Conservation (phyloP, 352 stramenopile genomes). For the Pythium guiyangense region DNA sequence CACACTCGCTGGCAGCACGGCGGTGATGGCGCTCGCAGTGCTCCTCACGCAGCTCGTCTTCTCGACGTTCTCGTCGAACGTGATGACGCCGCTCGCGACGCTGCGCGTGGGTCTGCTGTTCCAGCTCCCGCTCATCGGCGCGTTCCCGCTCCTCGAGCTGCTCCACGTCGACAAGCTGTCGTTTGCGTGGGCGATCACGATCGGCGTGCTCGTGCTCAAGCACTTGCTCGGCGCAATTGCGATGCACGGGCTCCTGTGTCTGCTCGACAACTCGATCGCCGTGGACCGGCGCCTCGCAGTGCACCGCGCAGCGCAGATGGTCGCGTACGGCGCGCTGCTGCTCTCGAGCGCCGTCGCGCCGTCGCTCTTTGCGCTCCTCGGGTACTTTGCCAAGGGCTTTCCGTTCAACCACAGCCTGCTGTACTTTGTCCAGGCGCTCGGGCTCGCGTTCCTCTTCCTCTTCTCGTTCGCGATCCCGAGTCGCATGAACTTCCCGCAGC, state of each 20-base stretch:
- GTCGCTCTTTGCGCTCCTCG: slow-evolving; percentile 65
- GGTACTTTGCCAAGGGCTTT: slow-evolving; percentile 72
- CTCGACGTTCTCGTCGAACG: slow-evolving; percentile 46
- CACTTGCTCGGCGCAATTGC: slow-evolving; percentile 57
- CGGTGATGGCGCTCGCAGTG: slow-evolving; percentile 47
- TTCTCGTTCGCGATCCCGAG: slow-evolving; percentile 77
- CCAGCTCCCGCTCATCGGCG: slow-evolving; percentile 63
- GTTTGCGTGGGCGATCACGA: slow-evolving; percentile 55
- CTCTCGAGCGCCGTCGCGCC: slow-evolving; percentile 43
- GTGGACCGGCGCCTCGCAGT: slow-evolving; percentile 63
- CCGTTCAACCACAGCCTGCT: slow-evolving; percentile 77
- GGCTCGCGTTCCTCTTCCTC: slow-evolving; percentile 61
- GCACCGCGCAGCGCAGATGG: slow-evolving; percentile 60
- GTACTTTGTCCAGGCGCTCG: slow-evolving; percentile 69
- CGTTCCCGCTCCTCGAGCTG: slow-evolving; percentile 66
- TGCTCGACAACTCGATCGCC: slow-evolving; percentile 79
- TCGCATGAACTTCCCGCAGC: slow-evolving; percentile 76
- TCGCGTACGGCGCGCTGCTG: slow-evolving; percentile 53
- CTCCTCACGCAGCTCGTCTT: slow-evolving; percentile 47
- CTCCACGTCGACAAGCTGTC: slow-evolving; percentile 63
- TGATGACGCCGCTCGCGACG: slow-evolving; percentile 76
- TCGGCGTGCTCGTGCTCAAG: slow-evolving; percentile 57
- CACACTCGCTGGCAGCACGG: slow-evolving; percentile 43
- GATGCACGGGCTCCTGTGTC: slow-evolving; percentile 52
- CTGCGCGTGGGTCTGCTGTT: slow-evolving; percentile 73